Evolutionary conservation across 768 basidiomycete species (phyloP).

Genomic region (Podaxis sp.): DNA sequence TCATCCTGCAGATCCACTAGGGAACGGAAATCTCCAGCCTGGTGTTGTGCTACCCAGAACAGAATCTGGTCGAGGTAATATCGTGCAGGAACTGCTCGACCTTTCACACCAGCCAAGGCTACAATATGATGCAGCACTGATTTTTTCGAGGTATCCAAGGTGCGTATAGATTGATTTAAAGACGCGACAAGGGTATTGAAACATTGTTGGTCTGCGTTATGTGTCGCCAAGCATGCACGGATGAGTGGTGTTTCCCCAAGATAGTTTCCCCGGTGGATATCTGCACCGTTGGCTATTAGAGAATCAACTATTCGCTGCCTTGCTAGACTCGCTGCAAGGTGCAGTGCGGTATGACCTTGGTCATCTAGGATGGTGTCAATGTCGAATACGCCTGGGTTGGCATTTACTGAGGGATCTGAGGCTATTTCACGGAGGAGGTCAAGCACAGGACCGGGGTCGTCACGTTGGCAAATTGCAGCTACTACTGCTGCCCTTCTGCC

Average conservation of each 20-base stretch:
- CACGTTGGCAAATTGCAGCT: constrained; percentile 62
- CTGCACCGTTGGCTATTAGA: constrained; percentile 75
- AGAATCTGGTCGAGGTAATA: constrained; percentile 93
- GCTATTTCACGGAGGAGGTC: constrained; percentile 64
- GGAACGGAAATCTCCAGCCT: constrained; percentile 71
- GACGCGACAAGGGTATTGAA: constrained; percentile 63
- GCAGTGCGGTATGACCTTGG: constrained; percentile 90
- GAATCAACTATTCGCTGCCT: constrained; percentile 62
- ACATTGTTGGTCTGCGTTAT: constrained; percentile 74
- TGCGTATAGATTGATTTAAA: constrained; percentile 74
- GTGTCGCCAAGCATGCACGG: constrained; percentile 85
- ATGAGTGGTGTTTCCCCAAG: constrained; percentile 94
- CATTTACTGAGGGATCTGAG: constrained; percentile 34
- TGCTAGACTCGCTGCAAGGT: constrained; percentile 86
- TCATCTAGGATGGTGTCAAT: constrained; percentile 89
- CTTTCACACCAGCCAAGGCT: constrained; percentile 87
- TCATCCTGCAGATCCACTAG: constrained; percentile 91
- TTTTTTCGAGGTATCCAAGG: constrained; percentile 81
- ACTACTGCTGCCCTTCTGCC: constrained; percentile 59
- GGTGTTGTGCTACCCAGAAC: constrained; percentile 75
- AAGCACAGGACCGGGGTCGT: constrained; percentile 60
- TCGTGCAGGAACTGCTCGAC: constrained; percentile 75
- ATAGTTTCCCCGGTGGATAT: constrained; percentile 87
- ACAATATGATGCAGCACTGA: constrained; percentile 90
- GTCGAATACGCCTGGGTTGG: constrained; percentile 37